Conservation (phyloP, 805 yeast genomes). For the Wickerhamiella nectarea region DNA sequence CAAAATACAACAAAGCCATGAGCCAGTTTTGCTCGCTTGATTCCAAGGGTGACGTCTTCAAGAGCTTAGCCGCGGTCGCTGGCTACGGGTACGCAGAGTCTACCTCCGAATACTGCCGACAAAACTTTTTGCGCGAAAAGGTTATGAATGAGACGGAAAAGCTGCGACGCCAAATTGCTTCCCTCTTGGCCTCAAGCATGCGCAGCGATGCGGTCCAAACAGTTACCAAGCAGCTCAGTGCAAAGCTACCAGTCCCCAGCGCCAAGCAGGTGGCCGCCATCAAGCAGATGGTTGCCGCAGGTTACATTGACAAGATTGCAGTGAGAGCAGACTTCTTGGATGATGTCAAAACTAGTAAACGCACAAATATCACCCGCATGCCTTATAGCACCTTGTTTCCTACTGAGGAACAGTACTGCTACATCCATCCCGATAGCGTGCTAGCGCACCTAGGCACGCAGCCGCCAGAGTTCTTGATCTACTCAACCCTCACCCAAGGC, state of each 20-base stretch:
- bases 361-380: slow-evolving; percentile 35
- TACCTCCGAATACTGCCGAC: slow-evolving; percentile 34
- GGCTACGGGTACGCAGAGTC: slow-evolving; percentile 60
- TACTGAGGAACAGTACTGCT: slow-evolving; percentile 35
- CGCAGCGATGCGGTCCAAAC: slow-evolving; percentile 27
- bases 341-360: slow-evolving; percentile 47
- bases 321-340: slow-evolving; percentile 66
- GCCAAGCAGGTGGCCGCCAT: slow-evolving; percentile 58
- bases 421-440: slow-evolving; percentile 68
- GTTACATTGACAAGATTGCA: slow-evolving; percentile 83
- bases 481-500: slow-evolving; percentile 46
- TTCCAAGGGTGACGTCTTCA: slow-evolving; percentile 58
- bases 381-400: slow-evolving; percentile 47
- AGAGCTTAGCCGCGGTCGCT: slow-evolving; percentile 67
- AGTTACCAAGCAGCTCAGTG: slow-evolving; percentile 38
- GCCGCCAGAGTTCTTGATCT: slow-evolving; percentile 73
- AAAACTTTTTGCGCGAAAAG: slow-evolving; percentile 62
- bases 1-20: slow-evolving; percentile 45
- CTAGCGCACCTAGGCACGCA: slow-evolving; percentile 42
- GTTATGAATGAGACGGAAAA: slow-evolving; percentile 74
- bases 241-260: slow-evolving; percentile 46
- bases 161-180: slow-evolving; percentile 63
- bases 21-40: slow-evolving; percentile 55
- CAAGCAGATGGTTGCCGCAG: slow-evolving; percentile 86
- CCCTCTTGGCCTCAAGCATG: slow-evolving; percentile 51